phyloP scores from a whole-genome alignment of 2,329 filamentous ascomycete species.

The Botrytis hyacinthi region DNA sequence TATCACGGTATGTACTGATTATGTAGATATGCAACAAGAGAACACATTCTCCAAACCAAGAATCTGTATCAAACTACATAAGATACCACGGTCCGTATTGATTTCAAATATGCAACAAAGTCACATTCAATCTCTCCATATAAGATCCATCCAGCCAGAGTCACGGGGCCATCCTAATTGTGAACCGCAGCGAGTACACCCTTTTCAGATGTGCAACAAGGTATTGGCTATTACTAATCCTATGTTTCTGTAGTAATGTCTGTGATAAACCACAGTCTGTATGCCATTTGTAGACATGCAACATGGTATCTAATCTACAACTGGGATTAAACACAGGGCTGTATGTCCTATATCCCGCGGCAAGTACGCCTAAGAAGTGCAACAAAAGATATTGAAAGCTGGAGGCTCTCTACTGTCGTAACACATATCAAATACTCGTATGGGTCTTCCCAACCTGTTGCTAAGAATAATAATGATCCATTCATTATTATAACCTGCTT shows the following conservation, averaged over 20 bases:
- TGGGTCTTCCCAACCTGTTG: too few species aligned
- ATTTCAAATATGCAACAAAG: background rate
- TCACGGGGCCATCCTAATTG: background rate
- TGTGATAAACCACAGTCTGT: background rate
- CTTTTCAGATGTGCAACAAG: background rate
- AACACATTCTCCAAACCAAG: background rate
- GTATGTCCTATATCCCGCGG: background rate
- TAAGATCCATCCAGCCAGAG: background rate
- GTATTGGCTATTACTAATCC: too few species aligned
- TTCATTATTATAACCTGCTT: accelerated
- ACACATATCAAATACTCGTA: background rate
- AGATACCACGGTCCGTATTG: background rate
- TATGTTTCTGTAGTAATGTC: background rate
- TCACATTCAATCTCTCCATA: background rate
- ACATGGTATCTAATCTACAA: background rate
- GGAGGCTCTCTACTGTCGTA: background rate
- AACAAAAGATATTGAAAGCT: background rate
- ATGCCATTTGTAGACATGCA: background rate
- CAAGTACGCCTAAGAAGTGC: background rate
- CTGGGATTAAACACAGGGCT: background rate
- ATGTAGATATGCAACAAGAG: background rate
- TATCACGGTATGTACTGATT: background rate
- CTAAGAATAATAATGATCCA: too few species aligned
- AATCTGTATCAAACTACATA: background rate
- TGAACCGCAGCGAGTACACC: background rate